A percentile compares a stretch with the other conserved stretches of the same genome.
Evolutionary conservation across 345 rosid species (phyloP).

Genomic region (Eucalyptus pauciflora): DNA sequence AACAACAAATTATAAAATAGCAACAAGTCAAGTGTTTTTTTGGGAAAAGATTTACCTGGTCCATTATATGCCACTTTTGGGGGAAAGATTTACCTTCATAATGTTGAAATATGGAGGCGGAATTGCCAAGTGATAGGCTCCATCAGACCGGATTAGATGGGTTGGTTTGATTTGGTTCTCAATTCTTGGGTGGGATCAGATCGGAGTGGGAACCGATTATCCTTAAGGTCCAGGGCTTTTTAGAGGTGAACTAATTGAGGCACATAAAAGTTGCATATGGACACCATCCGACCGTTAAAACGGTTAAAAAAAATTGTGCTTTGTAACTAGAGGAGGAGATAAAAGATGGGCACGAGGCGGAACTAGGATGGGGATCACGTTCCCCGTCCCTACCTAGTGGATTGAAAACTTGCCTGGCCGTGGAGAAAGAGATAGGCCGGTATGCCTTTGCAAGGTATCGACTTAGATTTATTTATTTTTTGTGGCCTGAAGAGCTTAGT

Average conservation of each 20-base stretch:
- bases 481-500: background rate
- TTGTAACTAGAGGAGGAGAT: background rate
- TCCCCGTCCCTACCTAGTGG: background rate
- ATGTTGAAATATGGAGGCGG: no score
- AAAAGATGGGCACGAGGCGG: background rate
- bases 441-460: background rate
- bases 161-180: no score
- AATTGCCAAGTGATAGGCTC: no score
- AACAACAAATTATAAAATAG: no score
- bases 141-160: accelerated
- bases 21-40: no score
- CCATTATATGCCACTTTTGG: no score
- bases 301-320: background rate
- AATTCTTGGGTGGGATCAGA: accelerated
- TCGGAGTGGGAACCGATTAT: no score
- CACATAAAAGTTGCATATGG: background rate
- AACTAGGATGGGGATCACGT: background rate
- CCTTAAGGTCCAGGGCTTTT: background rate
- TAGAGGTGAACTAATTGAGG: background rate
- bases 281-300: background rate
- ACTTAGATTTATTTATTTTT: no score
- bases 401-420: background rate
- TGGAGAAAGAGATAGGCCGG: background rate
- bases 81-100: no score
- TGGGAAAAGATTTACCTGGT: accelerated